Evolutionary conservation across 148 eudicot species (phyloP).

Genomic region (Rhododendron henanense): DNA sequence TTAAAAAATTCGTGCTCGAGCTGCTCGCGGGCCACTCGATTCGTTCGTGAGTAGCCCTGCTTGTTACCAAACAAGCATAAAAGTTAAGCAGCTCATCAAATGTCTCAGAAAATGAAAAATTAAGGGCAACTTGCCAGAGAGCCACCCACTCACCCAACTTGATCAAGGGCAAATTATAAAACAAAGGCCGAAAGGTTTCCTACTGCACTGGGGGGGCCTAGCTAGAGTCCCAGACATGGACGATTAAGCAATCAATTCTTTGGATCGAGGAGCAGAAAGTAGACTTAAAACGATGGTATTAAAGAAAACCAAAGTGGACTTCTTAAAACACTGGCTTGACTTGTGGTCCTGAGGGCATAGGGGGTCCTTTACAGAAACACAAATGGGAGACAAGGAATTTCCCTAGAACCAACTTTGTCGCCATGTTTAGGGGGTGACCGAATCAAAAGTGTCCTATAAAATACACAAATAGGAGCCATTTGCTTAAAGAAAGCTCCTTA

Average conservation of each 20-base stretch:
- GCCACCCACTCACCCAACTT: not conserved
- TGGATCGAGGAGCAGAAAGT: not conserved
- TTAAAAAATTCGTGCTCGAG: too few species aligned
- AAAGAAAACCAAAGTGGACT: not conserved
- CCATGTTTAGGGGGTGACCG: constrained; percentile 24
- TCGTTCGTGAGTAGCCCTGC: too few species aligned
- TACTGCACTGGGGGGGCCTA: constrained; percentile 8
- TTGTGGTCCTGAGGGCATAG: constrained; percentile 26
- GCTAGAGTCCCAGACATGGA: not conserved
- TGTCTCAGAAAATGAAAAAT: not conserved
- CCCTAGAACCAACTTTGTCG: constrained; percentile 19
- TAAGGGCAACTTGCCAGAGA: not conserved
- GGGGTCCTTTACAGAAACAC: constrained; percentile 17
- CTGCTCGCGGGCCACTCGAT: too few species aligned
- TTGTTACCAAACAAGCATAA: not conserved
- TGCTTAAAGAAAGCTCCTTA: constrained; percentile 1
- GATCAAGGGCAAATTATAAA: not conserved
- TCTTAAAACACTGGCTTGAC: constrained; percentile 1
- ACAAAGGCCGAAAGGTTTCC: not conserved
- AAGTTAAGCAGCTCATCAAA: not conserved
- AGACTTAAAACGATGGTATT: not conserved
- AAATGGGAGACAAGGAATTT: constrained; percentile 32
- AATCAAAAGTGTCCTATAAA: not conserved
- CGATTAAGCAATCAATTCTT: constrained; percentile 5
- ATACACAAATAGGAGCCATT: not conserved